Evolutionary conservation across 805 yeast species (phyloP).

Genomic region (Starmerella etchellsii): DNA sequence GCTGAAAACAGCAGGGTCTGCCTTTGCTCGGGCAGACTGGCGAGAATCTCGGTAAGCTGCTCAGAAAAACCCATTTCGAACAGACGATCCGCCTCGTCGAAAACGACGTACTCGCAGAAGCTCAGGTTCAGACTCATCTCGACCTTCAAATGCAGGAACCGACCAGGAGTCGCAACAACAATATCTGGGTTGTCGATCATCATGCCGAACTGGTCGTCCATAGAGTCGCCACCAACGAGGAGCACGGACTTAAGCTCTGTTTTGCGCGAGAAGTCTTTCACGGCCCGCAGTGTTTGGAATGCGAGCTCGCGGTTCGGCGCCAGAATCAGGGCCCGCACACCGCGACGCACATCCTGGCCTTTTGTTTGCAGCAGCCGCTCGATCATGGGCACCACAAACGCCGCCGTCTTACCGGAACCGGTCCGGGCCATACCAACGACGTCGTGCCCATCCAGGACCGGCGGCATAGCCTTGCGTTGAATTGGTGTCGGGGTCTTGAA

Average conservation of each 20-base stretch:
- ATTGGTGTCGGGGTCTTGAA: slow-evolving; percentile 94
- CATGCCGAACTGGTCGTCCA: slow-evolving; percentile 86
- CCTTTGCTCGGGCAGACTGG: slow-evolving; percentile 65
- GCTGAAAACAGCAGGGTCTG: slow-evolving; percentile 90
- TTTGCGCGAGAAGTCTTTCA: slow-evolving; percentile 75
- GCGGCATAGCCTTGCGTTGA: slow-evolving; percentile 89
- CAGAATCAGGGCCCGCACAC: slow-evolving; percentile 74
- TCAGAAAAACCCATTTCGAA: slow-evolving; percentile 95
- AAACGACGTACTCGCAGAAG: slow-evolving; percentile 77
- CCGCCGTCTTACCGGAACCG: slow-evolving; percentile 98
- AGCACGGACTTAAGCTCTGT: slow-evolving; percentile 70
- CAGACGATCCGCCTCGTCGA: slow-evolving; percentile 93
- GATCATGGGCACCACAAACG: slow-evolving; percentile 79
- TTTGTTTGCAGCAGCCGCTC: slow-evolving; percentile 30
- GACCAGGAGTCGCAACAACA: slow-evolving; percentile 92
- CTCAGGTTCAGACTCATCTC: slow-evolving; percentile 84
- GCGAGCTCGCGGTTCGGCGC: slow-evolving; percentile 97
- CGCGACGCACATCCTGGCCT: slow-evolving; percentile 34
- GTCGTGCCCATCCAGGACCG: slow-evolving; percentile 74
- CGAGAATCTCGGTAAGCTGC: slow-evolving; percentile 78
- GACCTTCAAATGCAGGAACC: slow-evolving; percentile 87
- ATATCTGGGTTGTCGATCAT: slow-evolving; percentile 94
- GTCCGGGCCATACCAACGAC: slow-evolving; percentile 99
- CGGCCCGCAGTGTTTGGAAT: slow-evolving; percentile 74
- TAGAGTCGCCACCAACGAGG: slow-evolving; percentile 95